Conservation (phyloP, 192 early-diverging fungal species). For the Linnemannia zychae region DNA sequence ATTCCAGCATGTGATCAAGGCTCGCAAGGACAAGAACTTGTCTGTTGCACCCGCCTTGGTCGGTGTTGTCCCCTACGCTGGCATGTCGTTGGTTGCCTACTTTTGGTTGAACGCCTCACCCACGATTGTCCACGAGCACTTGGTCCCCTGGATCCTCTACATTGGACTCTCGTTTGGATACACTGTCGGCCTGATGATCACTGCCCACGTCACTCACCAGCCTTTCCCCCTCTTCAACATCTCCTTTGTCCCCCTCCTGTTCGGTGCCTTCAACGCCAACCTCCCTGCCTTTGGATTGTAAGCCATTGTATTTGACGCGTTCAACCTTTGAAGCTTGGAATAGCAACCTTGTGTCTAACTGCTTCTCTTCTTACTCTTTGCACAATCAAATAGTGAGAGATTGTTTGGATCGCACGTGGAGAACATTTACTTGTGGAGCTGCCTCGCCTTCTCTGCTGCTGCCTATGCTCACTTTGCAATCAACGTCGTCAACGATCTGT, state of each 20-base stretch:
- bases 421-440: constrained; percentile 66
- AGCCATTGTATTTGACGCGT: constrained; percentile 23
- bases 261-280: constrained; percentile 72
- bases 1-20: constrained; percentile 70
- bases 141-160: constrained; percentile 77
- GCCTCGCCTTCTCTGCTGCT: constrained; percentile 67
- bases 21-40: constrained; percentile 68
- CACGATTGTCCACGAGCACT: constrained; percentile 70
- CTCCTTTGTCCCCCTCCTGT: constrained; percentile 69
- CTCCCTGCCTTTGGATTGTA: constrained; percentile 62
- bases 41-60: constrained; percentile 67
- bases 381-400: constrained; percentile 32
- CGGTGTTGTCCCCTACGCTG: constrained; percentile 76
- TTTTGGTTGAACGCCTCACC: constrained; percentile 81
- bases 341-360: neutral
- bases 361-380: constrained; percentile 10
- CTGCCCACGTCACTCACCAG: constrained; percentile 87
- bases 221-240: constrained; percentile 84
- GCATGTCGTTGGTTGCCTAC: constrained; percentile 62
- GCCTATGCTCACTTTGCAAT: constrained; percentile 80
- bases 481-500: constrained; percentile 79
- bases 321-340: neutral
- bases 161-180: constrained; percentile 84
- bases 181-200: constrained; percentile 87
- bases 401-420: constrained; percentile 68